Conservation (phyloP, 805 yeast genomes). For the Naumovozyma dairenensis region DNA sequence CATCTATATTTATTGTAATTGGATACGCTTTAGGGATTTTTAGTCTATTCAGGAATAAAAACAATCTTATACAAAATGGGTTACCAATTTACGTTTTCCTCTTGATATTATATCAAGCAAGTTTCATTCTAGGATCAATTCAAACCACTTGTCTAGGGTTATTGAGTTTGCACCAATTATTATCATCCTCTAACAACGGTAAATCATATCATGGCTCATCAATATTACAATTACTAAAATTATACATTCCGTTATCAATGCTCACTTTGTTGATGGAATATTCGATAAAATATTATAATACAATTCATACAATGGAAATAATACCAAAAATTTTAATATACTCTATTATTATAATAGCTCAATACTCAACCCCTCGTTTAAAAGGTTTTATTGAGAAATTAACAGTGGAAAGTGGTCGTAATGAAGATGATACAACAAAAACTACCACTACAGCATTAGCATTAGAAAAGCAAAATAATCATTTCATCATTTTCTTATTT, state of each 20-base stretch:
- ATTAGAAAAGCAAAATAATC: no score
- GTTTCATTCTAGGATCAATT: constrained; percentile 7
- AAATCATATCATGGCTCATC: no score
- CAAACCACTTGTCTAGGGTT: constrained; percentile 13
- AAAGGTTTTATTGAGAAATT: no score
- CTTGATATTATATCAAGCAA: constrained; percentile 4
- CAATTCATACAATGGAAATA: constrained; percentile 2
- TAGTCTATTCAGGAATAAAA: background rate
- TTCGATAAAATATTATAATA: background rate
- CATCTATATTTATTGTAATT: background rate
- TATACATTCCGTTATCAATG: background rate
- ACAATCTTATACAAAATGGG: background rate
- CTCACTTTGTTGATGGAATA: background rate
- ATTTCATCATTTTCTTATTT: no score
- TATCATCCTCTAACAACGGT: background rate
- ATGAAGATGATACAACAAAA: no score
- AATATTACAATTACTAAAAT: background rate
- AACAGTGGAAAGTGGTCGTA: no score
- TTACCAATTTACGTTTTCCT: constrained; percentile 2
- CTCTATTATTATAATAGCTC: background rate
- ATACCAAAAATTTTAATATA: background rate
- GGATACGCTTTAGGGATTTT: background rate
- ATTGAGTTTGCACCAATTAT: constrained; percentile 7
- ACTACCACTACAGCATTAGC: no score
- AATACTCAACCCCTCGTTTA: no score